Base-by-base conservation (phyloP, 805 yeast genomes). In the Maudiozyma serrabonitensis region DNA sequence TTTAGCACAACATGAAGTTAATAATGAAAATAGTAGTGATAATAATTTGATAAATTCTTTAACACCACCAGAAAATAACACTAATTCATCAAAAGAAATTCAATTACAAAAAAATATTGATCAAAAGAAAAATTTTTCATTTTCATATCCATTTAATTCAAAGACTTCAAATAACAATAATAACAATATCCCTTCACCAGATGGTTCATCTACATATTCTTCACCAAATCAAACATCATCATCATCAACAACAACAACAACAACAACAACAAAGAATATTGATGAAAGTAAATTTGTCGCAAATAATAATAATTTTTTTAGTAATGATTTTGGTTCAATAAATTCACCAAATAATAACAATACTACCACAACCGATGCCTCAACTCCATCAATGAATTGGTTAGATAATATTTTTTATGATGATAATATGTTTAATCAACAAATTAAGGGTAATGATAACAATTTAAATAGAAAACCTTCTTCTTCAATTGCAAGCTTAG, bases 131-230 rank as follows among this genome's bases (percentile, higher is more conserved):
- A 45, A 63, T 43, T 75, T 76, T 55, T 68, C 81, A 3, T 75
- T 76, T 54, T 81, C 78, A 44, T 80, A 76, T 64, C 84, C 85
- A 9, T 75, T 42, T 19, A 42, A 42, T 31, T 25, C 21, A 23
- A 42, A 80, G 74, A 12, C 32, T 12, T 6, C 31, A 25, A n/a
- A 13, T 21, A 69, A 54, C 18, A 41, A 39, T 4, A 19, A 9
- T 19, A 44, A 40, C 15, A 41, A 49, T 15, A 46, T 46, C 2
- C 54, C 54, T n/a, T 52, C 53, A 16, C 53, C 52, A 16, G 45
- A 43, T 38, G 47, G 38, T n/a, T 48, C 53, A 5, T 26, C 39
- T 16, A 28, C 41, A 15, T 28, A 38, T 39, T 46, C 52, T 9
- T 46, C 49, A 8, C 34, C 37, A 41, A 50, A 34, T 38, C 39